These are phyloP conservation scores for Arctium minus DNA, from an alignment of 129 eudicot species.

Conservation along the genomic window DNA sequence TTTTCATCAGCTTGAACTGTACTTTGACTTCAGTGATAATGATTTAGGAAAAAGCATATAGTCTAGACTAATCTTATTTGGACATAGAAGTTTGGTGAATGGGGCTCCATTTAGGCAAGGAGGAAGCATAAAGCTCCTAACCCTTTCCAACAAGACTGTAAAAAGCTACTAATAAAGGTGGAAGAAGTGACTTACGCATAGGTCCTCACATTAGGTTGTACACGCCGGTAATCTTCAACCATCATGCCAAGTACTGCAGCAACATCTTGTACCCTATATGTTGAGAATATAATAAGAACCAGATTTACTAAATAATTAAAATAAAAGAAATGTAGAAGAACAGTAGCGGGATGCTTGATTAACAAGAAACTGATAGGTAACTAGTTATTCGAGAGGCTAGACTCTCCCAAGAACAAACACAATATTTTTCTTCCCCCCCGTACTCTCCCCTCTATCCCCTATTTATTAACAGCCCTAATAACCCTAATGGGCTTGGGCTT, in stretches of 20 bases:
- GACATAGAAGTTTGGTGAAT: not conserved
- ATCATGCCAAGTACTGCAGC: constrained; percentile 96
- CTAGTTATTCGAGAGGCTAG: too few relatives aligned
- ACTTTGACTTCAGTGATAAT: not conserved
- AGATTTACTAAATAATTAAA: too few relatives aligned
- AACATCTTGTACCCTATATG: constrained; percentile 89
- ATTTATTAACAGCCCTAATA: too few relatives aligned
- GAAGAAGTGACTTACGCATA: constrained; percentile 68
- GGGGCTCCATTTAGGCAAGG: not conserved
- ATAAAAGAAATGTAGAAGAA: too few relatives aligned
- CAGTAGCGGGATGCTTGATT: too few relatives aligned
- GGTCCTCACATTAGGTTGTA: constrained; percentile 92
- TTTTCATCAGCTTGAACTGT: not conserved
- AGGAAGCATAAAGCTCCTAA: not conserved
- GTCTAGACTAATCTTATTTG: not conserved
- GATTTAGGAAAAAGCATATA: not conserved
- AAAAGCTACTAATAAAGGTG: not conserved
- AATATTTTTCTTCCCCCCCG: too few relatives aligned
- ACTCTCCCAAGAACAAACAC: too few relatives aligned
- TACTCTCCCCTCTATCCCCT: too few relatives aligned
- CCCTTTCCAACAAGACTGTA: not conserved
- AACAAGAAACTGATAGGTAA: too few relatives aligned
- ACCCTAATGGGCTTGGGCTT: too few relatives aligned
- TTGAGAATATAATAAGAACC: not conserved
- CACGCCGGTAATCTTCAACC: constrained; percentile 80